A percentile compares a stretch with the other conserved stretches of the same genome.
Evolutionary conservation across 192 early-diverging fungal genomes (phyloP).

Genomic region (Neocallimastix lanati): DNA sequence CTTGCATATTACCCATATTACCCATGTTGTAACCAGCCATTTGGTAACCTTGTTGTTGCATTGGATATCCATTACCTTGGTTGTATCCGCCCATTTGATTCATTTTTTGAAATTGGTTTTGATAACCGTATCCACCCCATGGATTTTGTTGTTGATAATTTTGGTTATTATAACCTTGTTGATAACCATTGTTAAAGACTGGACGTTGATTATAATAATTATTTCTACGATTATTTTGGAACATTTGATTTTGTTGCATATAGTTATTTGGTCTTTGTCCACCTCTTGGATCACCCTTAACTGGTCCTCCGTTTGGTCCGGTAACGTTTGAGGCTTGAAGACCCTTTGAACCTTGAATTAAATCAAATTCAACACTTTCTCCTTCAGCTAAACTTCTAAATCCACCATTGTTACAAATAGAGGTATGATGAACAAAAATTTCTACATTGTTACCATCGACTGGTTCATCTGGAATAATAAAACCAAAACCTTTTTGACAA

Average conservation of each 20-base stretch:
- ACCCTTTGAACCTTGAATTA: constrained; percentile 56
- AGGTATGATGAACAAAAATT: constrained; percentile 68
- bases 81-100: not conserved
- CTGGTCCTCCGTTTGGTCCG: constrained; percentile 46
- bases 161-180: not conserved
- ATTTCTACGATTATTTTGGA: not conserved
- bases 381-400: constrained; percentile 27
- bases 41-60: not conserved
- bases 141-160: not conserved
- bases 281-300: constrained; percentile 52
- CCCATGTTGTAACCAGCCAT: not conserved
- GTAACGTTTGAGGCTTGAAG: constrained; percentile 65
- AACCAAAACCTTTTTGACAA: constrained; percentile 45
- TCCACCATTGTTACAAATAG: constrained; percentile 53
- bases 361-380: constrained; percentile 19
- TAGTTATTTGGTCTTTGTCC: not conserved
- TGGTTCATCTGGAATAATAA: constrained; percentile 56
- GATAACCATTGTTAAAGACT: not conserved
- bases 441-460: constrained; percentile 39
- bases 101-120: not conserved
- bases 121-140: not conserved
- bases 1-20: too few relatives aligned
- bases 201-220: not conserved
- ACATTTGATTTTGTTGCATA: not conserved
- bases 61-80: not conserved